Conservation (phyloP, 768 basidiomycete genomes). For the Hysterangium stoloniferum region DNA sequence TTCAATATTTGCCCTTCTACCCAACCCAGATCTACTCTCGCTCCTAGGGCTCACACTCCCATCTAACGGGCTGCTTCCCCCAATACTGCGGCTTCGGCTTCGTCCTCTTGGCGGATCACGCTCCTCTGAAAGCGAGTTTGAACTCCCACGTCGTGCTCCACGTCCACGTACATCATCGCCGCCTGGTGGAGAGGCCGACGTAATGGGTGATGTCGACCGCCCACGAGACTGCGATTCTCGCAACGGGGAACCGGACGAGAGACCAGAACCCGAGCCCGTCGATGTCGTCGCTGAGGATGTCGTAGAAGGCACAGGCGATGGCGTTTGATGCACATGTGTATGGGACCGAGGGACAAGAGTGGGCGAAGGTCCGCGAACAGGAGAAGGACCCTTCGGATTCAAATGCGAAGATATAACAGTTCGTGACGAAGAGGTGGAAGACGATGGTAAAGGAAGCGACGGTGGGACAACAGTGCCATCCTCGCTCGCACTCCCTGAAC, state of each 20-base stretch:
- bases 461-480: conserved; percentile 8
- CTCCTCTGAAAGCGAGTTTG: conserved; percentile 2
- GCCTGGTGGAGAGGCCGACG: neutral
- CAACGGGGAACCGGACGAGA: conserved; percentile 5
- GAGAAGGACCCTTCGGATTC: neutral
- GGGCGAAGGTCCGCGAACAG: no score
- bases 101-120: conserved; percentile 6
- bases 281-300: conserved; percentile 6
- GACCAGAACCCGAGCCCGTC: neutral
- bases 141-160: neutral
- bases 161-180: neutral
- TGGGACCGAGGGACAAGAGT: neutral
- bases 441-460: neutral
- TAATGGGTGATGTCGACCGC: conserved; percentile 8
- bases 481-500: conserved; percentile 7
- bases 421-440: neutral
- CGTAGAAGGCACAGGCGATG: neutral
- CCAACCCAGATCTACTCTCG: conserved; percentile 4
- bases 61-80: neutral
- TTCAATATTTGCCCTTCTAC: conserved; percentile 5
- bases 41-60: conserved; percentile 8
- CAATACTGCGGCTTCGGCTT: conserved; percentile 9
- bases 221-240: conserved; percentile 6
- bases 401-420: neutral
- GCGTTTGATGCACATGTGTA: conserved; percentile 3